These are phyloP conservation scores for Leccinellum albellum DNA, from an alignment of 768 basidiomycete species.

Conservation along the genomic window DNA sequence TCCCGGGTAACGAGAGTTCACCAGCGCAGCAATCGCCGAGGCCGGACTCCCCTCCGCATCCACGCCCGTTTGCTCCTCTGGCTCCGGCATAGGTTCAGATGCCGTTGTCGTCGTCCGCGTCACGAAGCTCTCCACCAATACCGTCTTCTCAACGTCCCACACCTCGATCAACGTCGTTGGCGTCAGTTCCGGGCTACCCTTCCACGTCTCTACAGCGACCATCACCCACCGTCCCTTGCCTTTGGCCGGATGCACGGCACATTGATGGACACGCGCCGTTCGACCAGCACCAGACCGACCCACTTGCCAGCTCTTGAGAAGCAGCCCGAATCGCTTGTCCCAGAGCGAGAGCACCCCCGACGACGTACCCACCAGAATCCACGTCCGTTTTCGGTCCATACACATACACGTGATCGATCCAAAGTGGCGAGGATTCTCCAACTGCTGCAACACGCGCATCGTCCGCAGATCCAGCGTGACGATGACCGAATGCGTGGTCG, in stretches of 20 bases:
- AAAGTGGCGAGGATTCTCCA: conserved; percentile 82
- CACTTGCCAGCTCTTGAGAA: conserved; percentile 84
- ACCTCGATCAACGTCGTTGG: conserved; percentile 67
- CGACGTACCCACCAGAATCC: conserved; percentile 87
- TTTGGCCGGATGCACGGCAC: conserved; percentile 78
- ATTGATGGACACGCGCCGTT: conserved; percentile 64
- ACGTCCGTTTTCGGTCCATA: conserved; percentile 77
- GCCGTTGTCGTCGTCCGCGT: conserved; percentile 46
- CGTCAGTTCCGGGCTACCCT: conserved; percentile 35
- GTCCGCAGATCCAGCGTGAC: conserved; percentile 79
- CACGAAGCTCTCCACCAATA: conserved; percentile 76
- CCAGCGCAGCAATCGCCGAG: conserved; percentile 73
- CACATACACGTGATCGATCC: conserved; percentile 87
- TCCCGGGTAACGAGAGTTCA: conserved; percentile 59
- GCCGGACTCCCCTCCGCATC: conserved; percentile 65
- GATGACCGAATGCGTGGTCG: conserved; percentile 77
- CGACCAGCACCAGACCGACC: conserved; percentile 51
- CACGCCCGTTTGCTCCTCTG: conserved; percentile 45
- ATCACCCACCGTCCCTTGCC: conserved; percentile 90
- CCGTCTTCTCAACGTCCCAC: conserved; percentile 86
- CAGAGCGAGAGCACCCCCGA: conserved; percentile 84
- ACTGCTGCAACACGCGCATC: conserved; percentile 69
- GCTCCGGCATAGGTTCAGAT: conserved; percentile 50
- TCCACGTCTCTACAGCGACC: conserved; percentile 66
- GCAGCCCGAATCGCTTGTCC: conserved; percentile 92